These are phyloP conservation scores for Paecilomyces niveus DNA, from an alignment of 2,329 filamentous ascomycete species.

Conservation along the genomic window DNA sequence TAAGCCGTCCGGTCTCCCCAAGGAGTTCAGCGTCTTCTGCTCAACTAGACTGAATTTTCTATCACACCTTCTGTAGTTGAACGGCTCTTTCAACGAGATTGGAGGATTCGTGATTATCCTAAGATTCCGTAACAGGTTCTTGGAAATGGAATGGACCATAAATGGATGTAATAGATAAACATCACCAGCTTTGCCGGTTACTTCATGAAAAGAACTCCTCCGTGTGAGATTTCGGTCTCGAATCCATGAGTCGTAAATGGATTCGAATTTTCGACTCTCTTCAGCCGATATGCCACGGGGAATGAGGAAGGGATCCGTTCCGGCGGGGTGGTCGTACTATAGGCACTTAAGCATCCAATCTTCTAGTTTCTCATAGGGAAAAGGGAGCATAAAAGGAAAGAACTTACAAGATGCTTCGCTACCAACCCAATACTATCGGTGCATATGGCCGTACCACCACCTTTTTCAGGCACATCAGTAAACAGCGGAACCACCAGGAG, in stretches of 20 bases:
- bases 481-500: constrained; percentile 63
- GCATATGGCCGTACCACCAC: constrained; percentile 60
- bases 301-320: constrained; percentile 59
- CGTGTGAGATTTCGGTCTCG: constrained; percentile 10
- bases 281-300: constrained; percentile 36
- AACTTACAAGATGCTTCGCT: constrained; percentile 46
- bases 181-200: constrained; percentile 47
- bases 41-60: constrained; percentile 46
- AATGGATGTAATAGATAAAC: constrained; percentile 49
- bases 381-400: background rate
- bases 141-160: constrained; percentile 48
- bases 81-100: constrained; percentile 45
- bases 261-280: constrained; percentile 27
- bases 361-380: background rate
- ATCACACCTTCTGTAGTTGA: constrained; percentile 43
- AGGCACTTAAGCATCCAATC: background rate
- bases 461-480: constrained; percentile 53
- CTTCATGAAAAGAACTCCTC: constrained; percentile 43
- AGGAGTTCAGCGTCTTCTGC: constrained; percentile 42
- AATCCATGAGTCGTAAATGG: background rate
- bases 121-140: constrained; percentile 41
- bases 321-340: constrained; percentile 54
- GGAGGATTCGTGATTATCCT: constrained; percentile 52
- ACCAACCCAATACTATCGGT: constrained; percentile 52
- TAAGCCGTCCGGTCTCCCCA: constrained; percentile 39